These are phyloP conservation scores for Phaeophleospora eucalypticola DNA, from an alignment of 2,329 filamentous ascomycete genomes.

Conservation along the genomic window DNA sequence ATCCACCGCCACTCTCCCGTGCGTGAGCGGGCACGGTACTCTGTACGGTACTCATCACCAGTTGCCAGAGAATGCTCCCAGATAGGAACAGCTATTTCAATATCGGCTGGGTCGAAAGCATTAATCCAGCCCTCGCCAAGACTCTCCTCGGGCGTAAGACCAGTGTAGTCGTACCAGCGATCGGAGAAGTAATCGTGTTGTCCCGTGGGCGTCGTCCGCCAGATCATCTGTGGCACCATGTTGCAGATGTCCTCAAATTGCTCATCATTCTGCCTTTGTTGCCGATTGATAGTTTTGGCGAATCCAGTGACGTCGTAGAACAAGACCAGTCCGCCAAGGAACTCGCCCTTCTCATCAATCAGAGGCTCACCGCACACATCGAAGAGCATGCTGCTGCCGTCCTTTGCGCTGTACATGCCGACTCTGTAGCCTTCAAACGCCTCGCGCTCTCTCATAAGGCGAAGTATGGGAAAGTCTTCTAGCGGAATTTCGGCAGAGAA, in stretches of 20 bases:
- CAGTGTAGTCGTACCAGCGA: conserved; percentile 77
- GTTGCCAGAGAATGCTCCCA: conserved; percentile 64
- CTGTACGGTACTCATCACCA: conserved; percentile 64
- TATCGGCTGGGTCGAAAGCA: conserved; percentile 68
- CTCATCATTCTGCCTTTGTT: conserved; percentile 66
- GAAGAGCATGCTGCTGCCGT: conserved; percentile 53
- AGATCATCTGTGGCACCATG: conserved; percentile 57
- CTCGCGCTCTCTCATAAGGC: conserved; percentile 58
- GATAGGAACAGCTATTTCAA: conserved; percentile 49
- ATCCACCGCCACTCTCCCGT: conserved; percentile 76
- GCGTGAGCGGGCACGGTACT: conserved; percentile 65
- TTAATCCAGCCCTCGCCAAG: conserved; percentile 59
- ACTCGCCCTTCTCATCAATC: conserved; percentile 63
- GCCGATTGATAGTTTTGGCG: conserved; percentile 63
- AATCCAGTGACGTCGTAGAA: conserved; percentile 70
- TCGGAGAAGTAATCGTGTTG: conserved; percentile 69
- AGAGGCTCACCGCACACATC: conserved; percentile 67
- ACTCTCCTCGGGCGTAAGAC: conserved; percentile 59
- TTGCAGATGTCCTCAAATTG: conserved; percentile 74
- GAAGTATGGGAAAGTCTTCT: conserved; percentile 63
- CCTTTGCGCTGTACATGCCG: conserved; percentile 57
- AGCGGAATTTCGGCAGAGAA: conserved; percentile 57
- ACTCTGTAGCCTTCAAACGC: conserved; percentile 58
- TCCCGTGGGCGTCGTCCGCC: conserved; percentile 65
- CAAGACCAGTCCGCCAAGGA: conserved; percentile 67